Evolutionary conservation across 148 eudicot species (phyloP), one percentile per base, ranked within the genome.

Genomic region (Rheum nobile): DNA sequence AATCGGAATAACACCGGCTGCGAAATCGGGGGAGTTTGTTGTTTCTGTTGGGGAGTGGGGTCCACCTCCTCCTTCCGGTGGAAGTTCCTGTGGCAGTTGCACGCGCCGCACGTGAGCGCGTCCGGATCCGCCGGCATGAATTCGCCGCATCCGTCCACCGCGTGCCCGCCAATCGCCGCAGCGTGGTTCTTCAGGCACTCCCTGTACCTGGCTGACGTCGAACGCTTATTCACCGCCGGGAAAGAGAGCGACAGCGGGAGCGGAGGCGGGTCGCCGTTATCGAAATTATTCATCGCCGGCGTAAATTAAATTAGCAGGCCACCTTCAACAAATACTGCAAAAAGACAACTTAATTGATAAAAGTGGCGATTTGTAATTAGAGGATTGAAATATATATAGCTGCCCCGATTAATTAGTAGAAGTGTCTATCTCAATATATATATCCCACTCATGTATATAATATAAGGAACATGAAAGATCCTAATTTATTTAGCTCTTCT

Each of bases 121-220:
- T 41, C 72, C 24, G 71, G 67, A 2, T 77, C 75, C 14, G 80
- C 41, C 1, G 82, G 78, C 80, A 77, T 74, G 73, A 79, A 83
- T 74, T 83, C 85, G 8, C 82, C 78, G 69, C 85, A 82, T 9
- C 85, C 85, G 39, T 82, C 85, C 13, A 61, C 37, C 73, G 82
- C 82, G 39, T 59, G 54, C 0, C 85, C 80, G 8, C 85, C 85
- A 7, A 79, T 67, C 16, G 80, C 73, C 2, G 82, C 80, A 6
- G 85, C 82, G 59, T 82, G 85, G 76, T 82, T 82, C 74, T 79
- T 82, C 35, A 77, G 78, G 76, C 85, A 82, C 32, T 82, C 85
- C 73, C 6, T 77, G 80, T 82, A 79, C 69, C 28, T 79, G 16
- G 34, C 6, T 17, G 69, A 31, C 10, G 69, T 6, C 1, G 67